These are phyloP conservation scores for Nitzschia sp. DNA, from an alignment of 108 stramenopile genomes.

Conservation along the genomic window DNA sequence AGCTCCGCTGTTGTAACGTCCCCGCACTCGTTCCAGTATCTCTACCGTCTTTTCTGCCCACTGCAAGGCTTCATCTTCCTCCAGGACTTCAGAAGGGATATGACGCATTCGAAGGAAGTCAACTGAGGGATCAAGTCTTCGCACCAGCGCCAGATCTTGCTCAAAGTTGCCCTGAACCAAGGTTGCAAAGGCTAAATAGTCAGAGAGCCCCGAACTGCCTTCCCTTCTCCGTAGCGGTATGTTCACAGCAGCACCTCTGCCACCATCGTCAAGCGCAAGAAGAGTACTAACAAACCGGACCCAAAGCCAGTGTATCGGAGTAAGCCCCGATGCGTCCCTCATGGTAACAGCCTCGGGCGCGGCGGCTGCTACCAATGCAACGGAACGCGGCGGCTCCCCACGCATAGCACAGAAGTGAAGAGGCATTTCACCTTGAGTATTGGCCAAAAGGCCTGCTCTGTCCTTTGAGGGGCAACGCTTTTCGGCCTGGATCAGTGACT, in stretches of 20 bases:
- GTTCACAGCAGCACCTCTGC: slow-evolving; percentile 19
- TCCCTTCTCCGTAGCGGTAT: slow-evolving; percentile 1
- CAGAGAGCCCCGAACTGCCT: background rate
- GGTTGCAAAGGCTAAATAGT: slow-evolving; percentile 48
- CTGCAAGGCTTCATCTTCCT: slow-evolving; percentile 32
- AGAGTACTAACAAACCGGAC: slow-evolving; percentile 67
- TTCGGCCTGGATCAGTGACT: slow-evolving; percentile 59
- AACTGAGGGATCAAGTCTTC: slow-evolving; percentile 67
- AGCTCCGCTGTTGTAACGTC: slow-evolving; percentile 30
- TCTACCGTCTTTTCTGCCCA: slow-evolving; percentile 42
- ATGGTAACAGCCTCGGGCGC: slow-evolving; percentile 62
- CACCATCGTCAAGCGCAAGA: slow-evolving; percentile 50
- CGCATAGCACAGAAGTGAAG: slow-evolving; percentile 83
- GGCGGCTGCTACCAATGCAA: slow-evolving; percentile 53
- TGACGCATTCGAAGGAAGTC: slow-evolving; percentile 81
- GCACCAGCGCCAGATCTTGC: slow-evolving; percentile 41
- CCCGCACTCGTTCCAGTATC: slow-evolving; percentile 44
- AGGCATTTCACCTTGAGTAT: slow-evolving; percentile 73
- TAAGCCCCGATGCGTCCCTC: slow-evolving; percentile 65
- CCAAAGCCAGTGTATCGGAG: slow-evolving; percentile 81
- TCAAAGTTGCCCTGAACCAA: slow-evolving; percentile 56
- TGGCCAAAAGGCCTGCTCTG: slow-evolving; percentile 52
- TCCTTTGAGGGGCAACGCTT: slow-evolving; percentile 15
- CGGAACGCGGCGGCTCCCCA: slow-evolving; percentile 63
- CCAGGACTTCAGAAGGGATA: slow-evolving; percentile 61